Percentiles rank a stretch among this genome's conserved stretches.
phyloP scores from a whole-genome alignment of 441 rosid genomes.

The Populus hybrid region DNA sequence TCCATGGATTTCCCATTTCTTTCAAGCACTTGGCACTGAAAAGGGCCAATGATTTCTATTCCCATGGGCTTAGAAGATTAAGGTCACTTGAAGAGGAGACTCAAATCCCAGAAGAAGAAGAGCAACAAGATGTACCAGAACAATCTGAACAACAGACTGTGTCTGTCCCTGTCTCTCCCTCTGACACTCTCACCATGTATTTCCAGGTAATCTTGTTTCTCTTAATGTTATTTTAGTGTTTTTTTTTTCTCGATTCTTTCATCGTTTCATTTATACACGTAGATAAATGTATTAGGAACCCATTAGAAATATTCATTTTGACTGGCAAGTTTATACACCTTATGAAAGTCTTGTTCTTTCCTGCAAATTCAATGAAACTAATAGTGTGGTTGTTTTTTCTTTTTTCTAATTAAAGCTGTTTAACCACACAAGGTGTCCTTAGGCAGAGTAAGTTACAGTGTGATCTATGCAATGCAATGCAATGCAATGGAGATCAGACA shows the following conservation, averaged over 20 bases:
- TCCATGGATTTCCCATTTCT: constrained; percentile 25
- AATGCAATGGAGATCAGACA: neutral
- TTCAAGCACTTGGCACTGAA: constrained; percentile 16
- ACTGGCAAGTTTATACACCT: neutral
- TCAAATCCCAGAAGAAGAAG: constrained; percentile 33
- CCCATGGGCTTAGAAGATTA: constrained; percentile 23
- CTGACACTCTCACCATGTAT: constrained; percentile 84
- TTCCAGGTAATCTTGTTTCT: constrained; percentile 49
- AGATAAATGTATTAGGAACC: neutral
- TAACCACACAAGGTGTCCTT: neutral
- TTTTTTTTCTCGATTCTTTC: neutral
- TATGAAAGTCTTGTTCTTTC: neutral
- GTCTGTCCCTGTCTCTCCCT: constrained; percentile 83
- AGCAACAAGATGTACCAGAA: constrained; percentile 13
- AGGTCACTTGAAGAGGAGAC: constrained; percentile 52
- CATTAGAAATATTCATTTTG: neutral
- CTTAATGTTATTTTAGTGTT: neutral
- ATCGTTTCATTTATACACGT: neutral
- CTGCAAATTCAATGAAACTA: neutral
- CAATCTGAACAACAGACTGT: constrained; percentile 52
- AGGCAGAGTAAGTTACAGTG: neutral
- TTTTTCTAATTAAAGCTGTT: neutral
- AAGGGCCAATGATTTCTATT: neutral
- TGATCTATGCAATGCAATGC: neutral
- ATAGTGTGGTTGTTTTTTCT: neutral